Percentiles rank a stretch among this genome's conserved stretches.
These are phyloP conservation scores for Coemansia biformis DNA, from an alignment of 192 early-diverging fungal species.

Conservation along the genomic window DNA sequence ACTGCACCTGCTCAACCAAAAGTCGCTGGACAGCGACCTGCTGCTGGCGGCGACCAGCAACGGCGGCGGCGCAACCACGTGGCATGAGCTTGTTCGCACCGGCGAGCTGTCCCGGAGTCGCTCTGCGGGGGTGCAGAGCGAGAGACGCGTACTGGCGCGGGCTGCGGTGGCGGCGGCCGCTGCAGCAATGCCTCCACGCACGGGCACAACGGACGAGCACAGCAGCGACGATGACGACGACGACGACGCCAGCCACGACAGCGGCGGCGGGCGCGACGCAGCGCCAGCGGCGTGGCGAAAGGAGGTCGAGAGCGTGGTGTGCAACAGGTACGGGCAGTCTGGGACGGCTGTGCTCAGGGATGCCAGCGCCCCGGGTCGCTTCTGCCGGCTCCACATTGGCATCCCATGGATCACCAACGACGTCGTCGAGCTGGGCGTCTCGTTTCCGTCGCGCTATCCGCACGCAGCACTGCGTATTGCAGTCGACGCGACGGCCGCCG, in stretches of 20 bases:
- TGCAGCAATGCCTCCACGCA: not conserved
- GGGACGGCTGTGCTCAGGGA: conserved; percentile 8
- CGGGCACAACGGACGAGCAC: conserved; percentile 30
- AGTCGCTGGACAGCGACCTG: conserved; percentile 18
- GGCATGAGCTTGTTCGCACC: not conserved
- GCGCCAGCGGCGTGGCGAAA: conserved; percentile 7
- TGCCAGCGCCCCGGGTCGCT: conserved; percentile 2
- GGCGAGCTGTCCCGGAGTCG: too few relatives aligned
- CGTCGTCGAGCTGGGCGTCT: conserved; percentile 9
- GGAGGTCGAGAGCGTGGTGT: conserved; percentile 9
- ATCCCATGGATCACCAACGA: conserved; percentile 37
- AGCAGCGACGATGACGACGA: conserved; percentile 46
- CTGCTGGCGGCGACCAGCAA: conserved; percentile 11
- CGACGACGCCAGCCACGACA: conserved; percentile 4
- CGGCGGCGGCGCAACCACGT: conserved; percentile 2
- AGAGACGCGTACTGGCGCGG: not conserved
- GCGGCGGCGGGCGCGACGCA: not conserved
- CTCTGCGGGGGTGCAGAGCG: not conserved
- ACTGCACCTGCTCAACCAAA: conserved; percentile 26
- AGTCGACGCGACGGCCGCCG: conserved; percentile 8
- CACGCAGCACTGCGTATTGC: conserved; percentile 4
- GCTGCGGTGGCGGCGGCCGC: not conserved
- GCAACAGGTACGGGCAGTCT: conserved; percentile 13
- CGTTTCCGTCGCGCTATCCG: conserved; percentile 30
- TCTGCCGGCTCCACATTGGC: conserved; percentile 15